Conservation (phyloP, 1,139 yeast genomes). For the Saccharomyces hybrid region DNA sequence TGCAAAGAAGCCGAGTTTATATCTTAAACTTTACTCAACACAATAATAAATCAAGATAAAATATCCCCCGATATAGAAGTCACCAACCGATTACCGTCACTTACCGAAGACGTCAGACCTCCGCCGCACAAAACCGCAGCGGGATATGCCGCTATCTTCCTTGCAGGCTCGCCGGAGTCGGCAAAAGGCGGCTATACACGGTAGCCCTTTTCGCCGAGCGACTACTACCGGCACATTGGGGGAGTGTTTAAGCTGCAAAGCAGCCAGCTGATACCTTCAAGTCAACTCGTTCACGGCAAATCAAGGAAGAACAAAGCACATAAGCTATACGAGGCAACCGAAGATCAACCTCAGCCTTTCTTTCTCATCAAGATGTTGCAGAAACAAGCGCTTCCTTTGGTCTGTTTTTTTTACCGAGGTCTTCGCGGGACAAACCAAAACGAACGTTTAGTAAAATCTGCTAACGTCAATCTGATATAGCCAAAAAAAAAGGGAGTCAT, state of each 20-base stretch:
- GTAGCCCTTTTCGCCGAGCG: too few species aligned
- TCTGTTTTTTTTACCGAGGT: not conserved
- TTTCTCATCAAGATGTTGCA: too few species aligned
- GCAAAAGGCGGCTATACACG: not conserved
- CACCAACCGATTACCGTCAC: not conserved
- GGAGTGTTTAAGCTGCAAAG: too few species aligned
- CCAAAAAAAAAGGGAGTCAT: not conserved
- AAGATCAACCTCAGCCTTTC: too few species aligned
- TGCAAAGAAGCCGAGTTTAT: not conserved
- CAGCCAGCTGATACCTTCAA: too few species aligned
- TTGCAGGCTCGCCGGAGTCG: not conserved
- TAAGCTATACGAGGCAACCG: too few species aligned
- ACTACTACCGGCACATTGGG: too few species aligned
- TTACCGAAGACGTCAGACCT: not conserved
- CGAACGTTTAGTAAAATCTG: not conserved
- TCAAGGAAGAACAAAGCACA: too few species aligned
- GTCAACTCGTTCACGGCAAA: too few species aligned
- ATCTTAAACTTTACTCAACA: not conserved
- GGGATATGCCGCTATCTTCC: too few species aligned
- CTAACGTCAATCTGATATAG: not conserved
- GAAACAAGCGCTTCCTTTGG: too few species aligned
- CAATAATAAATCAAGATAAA: not conserved
- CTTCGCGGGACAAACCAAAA: not conserved
- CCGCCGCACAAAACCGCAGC: not conserved
- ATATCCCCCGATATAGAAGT: not conserved